Base-by-base conservation (phyloP, 2,329 filamentous ascomycete species). In the Diaporthe sp. region DNA sequence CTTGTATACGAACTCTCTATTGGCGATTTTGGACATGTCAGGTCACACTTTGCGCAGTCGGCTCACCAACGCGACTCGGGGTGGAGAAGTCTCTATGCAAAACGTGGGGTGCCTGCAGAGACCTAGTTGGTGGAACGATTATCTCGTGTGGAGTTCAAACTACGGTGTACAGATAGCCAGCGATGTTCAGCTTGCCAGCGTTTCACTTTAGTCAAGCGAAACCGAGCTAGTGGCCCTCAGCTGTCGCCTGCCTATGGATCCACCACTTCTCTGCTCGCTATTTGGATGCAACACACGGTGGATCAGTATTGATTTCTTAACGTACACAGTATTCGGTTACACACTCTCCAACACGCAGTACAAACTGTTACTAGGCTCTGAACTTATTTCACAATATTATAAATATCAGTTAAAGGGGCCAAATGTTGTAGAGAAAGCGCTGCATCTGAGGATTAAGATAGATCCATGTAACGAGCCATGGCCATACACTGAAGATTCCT, bases 91-190 rank as follows among this genome's bases (percentile, higher is more conserved):
- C 39, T 47, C 59, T 47, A 32, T 2, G 37, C 12, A 44, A 30
- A 8, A 17, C 7, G 19, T 47, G 59, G 59, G 4, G 22, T 65
- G 25, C 25, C 25, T 65, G 39, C 17, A n/a, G n/a, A n/a, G n/a
- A n/a, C n/a, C n/a, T n/a, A n/a, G n/a, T n/a, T 30, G 37, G 35
- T 30, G 25, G 37, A 44, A 63, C 25, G 37, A 42, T 19, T 63
- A 44, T 30, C 25, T 22, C 58, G 25, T 63, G 37, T 63, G 58
- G 58, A 63, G 58, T 44, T 63, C 37, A 44, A 44, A 63, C 8
- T 44, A 63, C 58, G 58, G n/a, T 59, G 58, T 63, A 44, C 37
- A 63, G 37, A 44, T 63, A 22, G 37, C 37, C n/a, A 63, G 22
- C 37, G 58, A 63, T 6, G 58, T 63, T 15, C 30, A 44, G 58